Conservation (phyloP, 176 grass and related monocot genomes). For the Urochloa ruziziensis region DNA sequence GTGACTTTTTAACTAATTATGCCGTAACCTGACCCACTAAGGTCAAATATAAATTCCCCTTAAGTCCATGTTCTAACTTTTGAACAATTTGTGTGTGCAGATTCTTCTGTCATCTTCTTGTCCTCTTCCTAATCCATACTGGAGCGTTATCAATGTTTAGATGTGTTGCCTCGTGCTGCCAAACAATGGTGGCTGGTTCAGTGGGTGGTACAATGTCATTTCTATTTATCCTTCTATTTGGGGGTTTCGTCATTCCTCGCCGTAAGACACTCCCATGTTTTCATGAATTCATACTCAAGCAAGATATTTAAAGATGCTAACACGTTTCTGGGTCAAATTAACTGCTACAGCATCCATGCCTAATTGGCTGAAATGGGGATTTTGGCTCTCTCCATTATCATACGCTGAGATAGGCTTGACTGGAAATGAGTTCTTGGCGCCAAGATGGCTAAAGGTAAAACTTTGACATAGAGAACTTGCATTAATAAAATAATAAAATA, state of each 20-base stretch:
- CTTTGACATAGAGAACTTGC: background rate
- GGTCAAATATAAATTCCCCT: background rate
- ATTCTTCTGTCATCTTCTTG: conserved; percentile 61
- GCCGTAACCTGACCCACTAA: background rate
- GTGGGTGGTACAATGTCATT: conserved; percentile 28
- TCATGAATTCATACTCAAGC: background rate
- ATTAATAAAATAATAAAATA: background rate
- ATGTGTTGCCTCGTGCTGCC: conserved; percentile 52
- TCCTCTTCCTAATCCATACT: conserved; percentile 57
- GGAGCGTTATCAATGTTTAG: conserved; percentile 61
- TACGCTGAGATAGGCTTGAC: conserved; percentile 77
- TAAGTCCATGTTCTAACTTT: background rate
- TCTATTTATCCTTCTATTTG: conserved; percentile 48
- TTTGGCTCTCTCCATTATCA: conserved; percentile 82
- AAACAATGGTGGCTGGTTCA: conserved; percentile 47
- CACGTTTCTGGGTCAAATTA: background rate
- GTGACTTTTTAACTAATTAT: background rate
- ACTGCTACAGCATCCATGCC: conserved; percentile 61
- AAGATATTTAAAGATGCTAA: background rate
- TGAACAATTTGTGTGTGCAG: conserved; percentile 11
- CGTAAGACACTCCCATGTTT: conserved; percentile 44
- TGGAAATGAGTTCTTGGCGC: conserved; percentile 79
- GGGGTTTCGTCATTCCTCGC: conserved; percentile 72
- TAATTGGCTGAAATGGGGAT: conserved; percentile 87
- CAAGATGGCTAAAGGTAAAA: conserved; percentile 83